A percentile compares a stretch with the other conserved stretches of the same genome.
Conservation (phyloP, 148 eudicot genomes). For the Gaultheria prostrata region DNA sequence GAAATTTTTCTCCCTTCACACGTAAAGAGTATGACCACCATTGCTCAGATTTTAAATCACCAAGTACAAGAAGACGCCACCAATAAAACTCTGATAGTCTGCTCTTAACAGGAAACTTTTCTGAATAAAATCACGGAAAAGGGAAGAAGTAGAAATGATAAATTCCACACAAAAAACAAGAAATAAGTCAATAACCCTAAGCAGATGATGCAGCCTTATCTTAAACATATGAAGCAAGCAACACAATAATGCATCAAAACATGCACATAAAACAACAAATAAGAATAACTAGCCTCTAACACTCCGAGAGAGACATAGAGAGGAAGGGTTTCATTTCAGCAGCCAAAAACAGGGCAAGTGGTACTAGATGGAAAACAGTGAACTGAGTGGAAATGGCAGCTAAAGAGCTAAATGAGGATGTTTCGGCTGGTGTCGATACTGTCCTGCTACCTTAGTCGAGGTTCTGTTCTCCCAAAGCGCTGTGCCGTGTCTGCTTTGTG, state of each 20-base stretch:
- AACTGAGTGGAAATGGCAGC: no score
- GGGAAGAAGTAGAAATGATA: not conserved
- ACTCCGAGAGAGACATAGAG: not conserved
- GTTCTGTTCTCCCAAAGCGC: no score
- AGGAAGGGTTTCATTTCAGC: not conserved
- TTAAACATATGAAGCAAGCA: not conserved
- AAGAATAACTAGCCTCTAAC: not conserved
- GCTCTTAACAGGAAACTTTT: not conserved
- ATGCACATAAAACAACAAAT: not conserved
- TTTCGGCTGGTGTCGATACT: no score
- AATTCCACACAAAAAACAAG: not conserved
- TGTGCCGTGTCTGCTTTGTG: no score
- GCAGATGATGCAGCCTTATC: not conserved
- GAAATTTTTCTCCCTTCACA: not conserved
- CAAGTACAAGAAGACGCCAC: conserved; percentile 2
- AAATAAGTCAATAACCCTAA: not conserved
- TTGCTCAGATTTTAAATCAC: not conserved
- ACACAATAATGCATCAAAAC: not conserved
- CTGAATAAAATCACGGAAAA: not conserved
- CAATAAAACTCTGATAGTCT: not conserved
- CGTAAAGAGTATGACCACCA: not conserved
- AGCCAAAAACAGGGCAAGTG: not conserved
- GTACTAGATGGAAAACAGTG: no score
- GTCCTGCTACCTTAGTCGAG: no score
- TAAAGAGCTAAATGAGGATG: no score